Base-by-base conservation (phyloP, 2,329 filamentous ascomycete species). In the Monilinia fructicola region DNA sequence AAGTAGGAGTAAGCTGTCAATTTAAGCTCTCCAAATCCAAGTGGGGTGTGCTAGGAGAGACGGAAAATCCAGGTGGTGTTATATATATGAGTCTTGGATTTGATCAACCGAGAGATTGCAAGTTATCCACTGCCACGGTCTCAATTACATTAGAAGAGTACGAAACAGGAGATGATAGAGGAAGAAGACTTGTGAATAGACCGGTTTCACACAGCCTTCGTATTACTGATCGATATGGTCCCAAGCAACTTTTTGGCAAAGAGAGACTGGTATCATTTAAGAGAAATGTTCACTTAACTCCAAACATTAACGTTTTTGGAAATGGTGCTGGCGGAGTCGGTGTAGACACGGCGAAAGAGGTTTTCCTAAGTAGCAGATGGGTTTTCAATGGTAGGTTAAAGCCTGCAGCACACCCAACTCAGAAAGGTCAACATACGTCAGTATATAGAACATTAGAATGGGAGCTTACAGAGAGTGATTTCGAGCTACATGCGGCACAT, bases 41-140 rank as follows among this genome's bases (percentile, higher is more conserved):
- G 10, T 62, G 59, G 46, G 46, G 59, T 9, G n/a, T 62, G 5
- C 23, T 52, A 0, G 46, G 63, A n/a, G 42, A 59, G 10, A 16
- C 14, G 31, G 16, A 65, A 60, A 28, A 40, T 28, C 63, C 54
- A 38, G 46, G 54, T 1, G 63, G 63, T 35, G 35, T 65, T 10
- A 60, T 65, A n/a, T 65, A 65, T 35, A 65, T 65, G 35, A 46
- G 23, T 11, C 54, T 65, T 23, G 46, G n/a, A 52, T 65, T 65
- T 28, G 44, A 65, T 40, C 54, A 65, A 40, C 63, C 54, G 6
- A 60, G 52, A 12, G 54, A 58, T 28, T 65, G 63, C 31, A 65
- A 21, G 54, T 26, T 65, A 44, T 65, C 63, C 3, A 65, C n/a
- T 46, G 63, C 63, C 12, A 65, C 31, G 14, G 40, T 65, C 18